phyloP scores from a whole-genome alignment of 495 filamentous ascomycete genomes.

The Ramalina peruviana region DNA sequence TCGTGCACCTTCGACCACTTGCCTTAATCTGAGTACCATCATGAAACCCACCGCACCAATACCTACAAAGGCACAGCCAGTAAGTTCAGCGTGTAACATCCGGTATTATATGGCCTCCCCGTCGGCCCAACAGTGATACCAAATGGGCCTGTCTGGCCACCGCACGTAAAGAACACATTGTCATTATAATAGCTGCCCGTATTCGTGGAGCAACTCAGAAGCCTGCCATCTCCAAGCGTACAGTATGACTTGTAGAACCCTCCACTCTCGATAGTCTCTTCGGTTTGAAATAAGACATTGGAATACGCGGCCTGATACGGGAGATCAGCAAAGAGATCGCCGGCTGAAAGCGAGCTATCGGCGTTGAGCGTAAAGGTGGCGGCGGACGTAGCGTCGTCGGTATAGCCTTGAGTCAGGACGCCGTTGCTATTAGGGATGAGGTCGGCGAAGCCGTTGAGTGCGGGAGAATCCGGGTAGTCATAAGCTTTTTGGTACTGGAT shows the following conservation, averaged over 20 bases:
- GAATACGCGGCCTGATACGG: not conserved
- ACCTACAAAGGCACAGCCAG: not conserved
- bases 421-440: not conserved
- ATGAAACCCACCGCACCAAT: too few relatives aligned
- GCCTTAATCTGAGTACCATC: too few relatives aligned
- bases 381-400: not conserved
- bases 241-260: too few relatives aligned
- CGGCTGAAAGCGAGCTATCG: not conserved
- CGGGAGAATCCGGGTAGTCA: not conserved
- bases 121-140: not conserved
- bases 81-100: not conserved
- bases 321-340: not conserved
- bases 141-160: not conserved
- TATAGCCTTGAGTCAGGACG: not conserved
- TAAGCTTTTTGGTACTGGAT: not conserved
- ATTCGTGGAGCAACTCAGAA: too few relatives aligned
- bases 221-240: too few relatives aligned
- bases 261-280: too few relatives aligned
- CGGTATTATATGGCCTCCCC: not conserved
- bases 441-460: not conserved
- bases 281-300: too few relatives aligned
- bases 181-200: too few relatives aligned
- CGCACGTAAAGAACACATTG: too few relatives aligned
- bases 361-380: not conserved
- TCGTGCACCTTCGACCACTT: too few relatives aligned